phyloP scores from a whole-genome alignment of 176 grass and related monocot genomes.

The Hsuehochloa calcarea region DNA sequence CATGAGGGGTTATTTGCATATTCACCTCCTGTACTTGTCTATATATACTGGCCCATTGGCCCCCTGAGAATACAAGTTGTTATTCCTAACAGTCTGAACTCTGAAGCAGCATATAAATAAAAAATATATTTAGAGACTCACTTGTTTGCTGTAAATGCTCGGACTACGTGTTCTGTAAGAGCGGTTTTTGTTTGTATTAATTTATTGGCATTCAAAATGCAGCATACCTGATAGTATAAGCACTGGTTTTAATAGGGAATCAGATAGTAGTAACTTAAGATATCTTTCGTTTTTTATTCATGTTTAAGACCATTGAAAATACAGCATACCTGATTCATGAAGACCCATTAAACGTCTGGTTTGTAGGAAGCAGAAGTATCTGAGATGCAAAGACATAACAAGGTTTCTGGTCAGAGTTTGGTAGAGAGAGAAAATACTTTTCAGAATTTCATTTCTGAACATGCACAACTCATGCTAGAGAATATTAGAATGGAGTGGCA shows the following conservation, averaged over 20 bases:
- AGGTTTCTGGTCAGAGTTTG: constrained; percentile 38
- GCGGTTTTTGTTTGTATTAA: neutral
- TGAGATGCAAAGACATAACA: neutral
- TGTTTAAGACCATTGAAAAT: neutral
- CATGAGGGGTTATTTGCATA: no score
- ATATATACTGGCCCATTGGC: no score
- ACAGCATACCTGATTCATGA: neutral
- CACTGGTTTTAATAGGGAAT: neutral
- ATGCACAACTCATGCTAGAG: constrained; percentile 27
- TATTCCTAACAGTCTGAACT: constrained; percentile 10
- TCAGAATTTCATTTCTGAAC: neutral
- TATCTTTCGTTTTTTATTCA: neutral
- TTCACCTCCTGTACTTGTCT: no score
- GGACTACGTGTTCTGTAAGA: neutral
- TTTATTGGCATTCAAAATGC: constrained; percentile 4
- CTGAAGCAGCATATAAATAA: constrained; percentile 8
- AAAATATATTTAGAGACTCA: constrained; percentile 4
- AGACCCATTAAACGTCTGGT: neutral
- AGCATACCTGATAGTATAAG: no score
- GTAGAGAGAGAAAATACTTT: constrained; percentile 19
- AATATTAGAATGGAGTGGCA: neutral
- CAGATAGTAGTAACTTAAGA: neutral
- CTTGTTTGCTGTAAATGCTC: constrained; percentile 2
- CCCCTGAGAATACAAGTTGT: no score
- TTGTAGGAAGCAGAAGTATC: neutral